phyloP scores from a whole-genome alignment of 106 monocot genomes.

The Dioscorea zingiberensis region DNA sequence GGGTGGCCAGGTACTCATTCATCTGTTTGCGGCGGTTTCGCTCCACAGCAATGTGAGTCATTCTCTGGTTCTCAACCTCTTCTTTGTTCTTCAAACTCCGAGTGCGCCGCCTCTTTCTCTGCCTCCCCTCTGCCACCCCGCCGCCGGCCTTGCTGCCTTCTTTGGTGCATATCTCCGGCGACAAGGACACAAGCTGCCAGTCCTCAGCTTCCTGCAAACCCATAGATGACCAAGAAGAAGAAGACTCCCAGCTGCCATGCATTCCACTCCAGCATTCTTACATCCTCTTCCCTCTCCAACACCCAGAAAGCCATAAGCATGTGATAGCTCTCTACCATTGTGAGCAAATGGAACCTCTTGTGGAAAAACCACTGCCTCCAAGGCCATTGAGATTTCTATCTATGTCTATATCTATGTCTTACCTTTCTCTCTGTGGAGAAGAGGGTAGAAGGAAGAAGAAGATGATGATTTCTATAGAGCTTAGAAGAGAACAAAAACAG shows the following conservation, averaged over 20 bases:
- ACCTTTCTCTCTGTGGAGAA: too few relatives aligned
- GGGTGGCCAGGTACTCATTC: slow-evolving; percentile 42
- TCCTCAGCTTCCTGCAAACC: slow-evolving; percentile 18
- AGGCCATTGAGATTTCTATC: slow-evolving; percentile 30
- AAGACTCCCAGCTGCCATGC: slow-evolving; percentile 14
- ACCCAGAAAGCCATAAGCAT: slow-evolving; percentile 9
- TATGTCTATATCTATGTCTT: too few relatives aligned
- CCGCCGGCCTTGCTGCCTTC: too few relatives aligned
- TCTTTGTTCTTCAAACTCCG: slow-evolving; percentile 49
- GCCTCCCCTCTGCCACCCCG: too few relatives aligned
- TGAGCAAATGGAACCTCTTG: slow-evolving; percentile 26
- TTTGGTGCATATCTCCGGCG: neutral
- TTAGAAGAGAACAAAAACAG: neutral
- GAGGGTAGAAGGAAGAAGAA: neutral
- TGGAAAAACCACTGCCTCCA: slow-evolving; percentile 55
- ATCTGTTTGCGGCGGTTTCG: slow-evolving; percentile 44
- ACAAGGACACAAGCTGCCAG: slow-evolving; percentile 27
- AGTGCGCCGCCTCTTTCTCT: slow-evolving; percentile 38
- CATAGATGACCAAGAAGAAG: slow-evolving; percentile 6
- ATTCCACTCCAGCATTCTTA: neutral
- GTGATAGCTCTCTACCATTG: slow-evolving; percentile 14
- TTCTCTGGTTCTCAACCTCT: slow-evolving; percentile 47
- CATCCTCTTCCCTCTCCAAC: slow-evolving; percentile 4
- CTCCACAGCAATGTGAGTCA: slow-evolving; percentile 53
- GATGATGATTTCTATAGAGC: neutral